Evolutionary conservation across 345 rosid species (phyloP).

Genomic region (Salix koriyanagi): DNA sequence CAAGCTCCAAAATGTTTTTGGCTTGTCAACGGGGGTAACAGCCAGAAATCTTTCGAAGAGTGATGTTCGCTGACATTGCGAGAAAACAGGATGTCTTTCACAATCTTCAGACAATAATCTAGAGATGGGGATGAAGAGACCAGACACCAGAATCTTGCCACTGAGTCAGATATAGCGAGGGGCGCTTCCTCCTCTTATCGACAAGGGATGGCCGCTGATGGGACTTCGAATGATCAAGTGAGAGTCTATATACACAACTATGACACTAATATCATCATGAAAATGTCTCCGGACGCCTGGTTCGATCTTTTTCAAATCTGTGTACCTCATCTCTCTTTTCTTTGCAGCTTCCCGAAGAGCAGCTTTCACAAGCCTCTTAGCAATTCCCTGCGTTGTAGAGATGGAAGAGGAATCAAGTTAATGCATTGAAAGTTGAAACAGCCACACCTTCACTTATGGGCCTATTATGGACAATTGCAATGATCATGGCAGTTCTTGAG

Average conservation of each 20-base stretch:
- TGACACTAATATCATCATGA: slow-evolving; percentile 28
- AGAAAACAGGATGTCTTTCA: too few species aligned
- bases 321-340: slow-evolving; percentile 23
- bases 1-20: too few species aligned
- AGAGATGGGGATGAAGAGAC: background rate
- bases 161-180: background rate
- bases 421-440: too few species aligned
- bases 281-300: slow-evolving; percentile 29
- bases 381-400: slow-evolving; percentile 14
- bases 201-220: slow-evolving; percentile 27
- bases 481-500: background rate
- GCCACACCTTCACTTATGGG: background rate
- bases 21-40: too few species aligned
- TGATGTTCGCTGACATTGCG: too few species aligned
- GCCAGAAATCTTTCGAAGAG: too few species aligned
- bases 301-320: slow-evolving; percentile 19
- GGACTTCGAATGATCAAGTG: slow-evolving; percentile 9
- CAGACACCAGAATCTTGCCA: background rate
- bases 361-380: slow-evolving; percentile 22
- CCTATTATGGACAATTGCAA: too few species aligned
- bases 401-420: background rate
- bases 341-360: slow-evolving; percentile 25
- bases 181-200: slow-evolving; percentile 43
- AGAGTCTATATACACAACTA: slow-evolving; percentile 24
- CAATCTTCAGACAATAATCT: background rate